phyloP scores from a whole-genome alignment of 805 yeast genomes.

The Cyberlindnera subsufficiens region DNA sequence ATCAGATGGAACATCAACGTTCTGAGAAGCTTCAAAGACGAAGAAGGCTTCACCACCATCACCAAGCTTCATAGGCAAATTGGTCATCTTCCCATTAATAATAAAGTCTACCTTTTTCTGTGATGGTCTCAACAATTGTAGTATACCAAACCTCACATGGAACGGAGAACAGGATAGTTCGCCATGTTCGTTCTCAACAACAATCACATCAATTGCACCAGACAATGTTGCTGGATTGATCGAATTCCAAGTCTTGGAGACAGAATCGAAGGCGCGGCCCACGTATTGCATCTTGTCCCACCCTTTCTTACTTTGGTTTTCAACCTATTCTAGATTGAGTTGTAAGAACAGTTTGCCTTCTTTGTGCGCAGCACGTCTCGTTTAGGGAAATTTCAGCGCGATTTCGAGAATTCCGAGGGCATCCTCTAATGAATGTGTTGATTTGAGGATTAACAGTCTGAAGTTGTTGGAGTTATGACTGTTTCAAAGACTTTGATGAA shows the following conservation, averaged over 20 bases:
- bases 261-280: slow-evolving; percentile 91
- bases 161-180: slow-evolving; percentile 88
- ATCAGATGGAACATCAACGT: slow-evolving; percentile 59
- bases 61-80: slow-evolving; percentile 91
- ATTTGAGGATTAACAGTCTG: no score
- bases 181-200: slow-evolving; percentile 80
- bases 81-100: slow-evolving; percentile 76
- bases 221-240: slow-evolving; percentile 93
- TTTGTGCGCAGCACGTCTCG: not conserved
- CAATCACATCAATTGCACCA: slow-evolving; percentile 96
- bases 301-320: not conserved
- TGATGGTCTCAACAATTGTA: slow-evolving; percentile 86
- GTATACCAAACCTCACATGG: slow-evolving; percentile 94
- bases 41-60: slow-evolving; percentile 98
- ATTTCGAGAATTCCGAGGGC: not conserved
- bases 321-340: no score
- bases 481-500: no score
- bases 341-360: not conserved
- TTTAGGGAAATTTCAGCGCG: not conserved
- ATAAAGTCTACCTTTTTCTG: slow-evolving; percentile 89
- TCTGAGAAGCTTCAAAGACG: slow-evolving; percentile 78
- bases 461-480: no score
- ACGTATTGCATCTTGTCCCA: slow-evolving; percentile 76
- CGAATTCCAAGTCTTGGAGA: slow-evolving; percentile 95
- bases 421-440: no score